Conservation (phyloP, 176 grass and related monocot genomes). For the Lolium rigidum region DNA sequence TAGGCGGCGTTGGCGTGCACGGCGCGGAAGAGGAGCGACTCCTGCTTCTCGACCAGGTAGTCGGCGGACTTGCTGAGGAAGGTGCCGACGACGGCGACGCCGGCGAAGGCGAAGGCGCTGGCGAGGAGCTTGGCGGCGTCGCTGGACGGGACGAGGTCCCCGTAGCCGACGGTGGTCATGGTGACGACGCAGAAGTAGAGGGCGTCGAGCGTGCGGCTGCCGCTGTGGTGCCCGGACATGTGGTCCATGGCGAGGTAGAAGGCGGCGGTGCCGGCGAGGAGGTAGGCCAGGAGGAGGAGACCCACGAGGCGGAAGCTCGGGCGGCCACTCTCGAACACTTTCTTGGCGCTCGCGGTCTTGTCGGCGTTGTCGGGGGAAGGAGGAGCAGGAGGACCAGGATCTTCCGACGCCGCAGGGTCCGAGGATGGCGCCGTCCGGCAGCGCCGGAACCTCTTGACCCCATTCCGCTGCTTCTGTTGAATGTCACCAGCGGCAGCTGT, state of each 20-base stretch:
- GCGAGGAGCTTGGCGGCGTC: slow-evolving; percentile 54
- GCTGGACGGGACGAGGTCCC: slow-evolving; percentile 68
- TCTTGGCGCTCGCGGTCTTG: not conserved
- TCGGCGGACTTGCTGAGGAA: slow-evolving; percentile 59
- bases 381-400: not conserved
- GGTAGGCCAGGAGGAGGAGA: slow-evolving; percentile 55
- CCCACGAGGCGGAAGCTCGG: slow-evolving; percentile 56
- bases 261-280: slow-evolving; percentile 48
- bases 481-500: not conserved
- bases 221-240: slow-evolving; percentile 54
- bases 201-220: slow-evolving; percentile 47
- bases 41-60: slow-evolving; percentile 81
- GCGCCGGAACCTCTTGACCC: slow-evolving; percentile 37
- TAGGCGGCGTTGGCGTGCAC: not conserved
- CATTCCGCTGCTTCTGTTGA: not conserved
- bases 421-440: slow-evolving; percentile 37
- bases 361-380: not conserved
- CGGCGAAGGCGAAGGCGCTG: slow-evolving; percentile 59
- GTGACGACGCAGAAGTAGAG: slow-evolving; percentile 86
- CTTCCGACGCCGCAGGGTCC: not conserved
- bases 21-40: slow-evolving; percentile 48
- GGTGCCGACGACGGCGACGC: slow-evolving; percentile 54
- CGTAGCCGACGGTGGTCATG: slow-evolving; percentile 98
- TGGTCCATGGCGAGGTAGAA: slow-evolving; percentile 58
- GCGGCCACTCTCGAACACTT: not conserved